Percentiles rank a stretch among this genome's conserved stretches.
Evolutionary conservation across 2,329 filamentous ascomycete genomes (phyloP).

Genomic region (Elsinoe arachidis): DNA sequence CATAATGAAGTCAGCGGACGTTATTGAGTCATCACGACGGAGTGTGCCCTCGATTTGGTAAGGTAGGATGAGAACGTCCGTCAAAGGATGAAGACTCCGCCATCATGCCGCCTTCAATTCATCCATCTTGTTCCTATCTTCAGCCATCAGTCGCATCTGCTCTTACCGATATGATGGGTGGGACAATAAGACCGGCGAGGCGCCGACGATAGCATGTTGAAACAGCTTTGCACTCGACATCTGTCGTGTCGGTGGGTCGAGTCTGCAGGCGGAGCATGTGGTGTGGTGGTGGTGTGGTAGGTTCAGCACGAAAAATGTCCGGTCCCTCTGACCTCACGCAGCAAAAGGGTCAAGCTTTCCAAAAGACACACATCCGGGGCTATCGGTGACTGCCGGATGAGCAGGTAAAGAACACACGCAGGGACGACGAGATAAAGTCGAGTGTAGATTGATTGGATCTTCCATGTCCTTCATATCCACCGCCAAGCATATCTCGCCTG

Average conservation of each 20-base stretch:
- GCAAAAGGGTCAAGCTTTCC: neutral
- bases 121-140: neutral
- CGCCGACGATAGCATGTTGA: neutral
- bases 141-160: neutral
- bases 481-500: slow-evolving; percentile 9
- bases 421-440: neutral
- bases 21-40: neutral
- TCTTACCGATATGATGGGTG: neutral
- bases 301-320: neutral
- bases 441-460: slow-evolving; percentile 7
- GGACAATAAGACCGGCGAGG: neutral
- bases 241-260: neutral
- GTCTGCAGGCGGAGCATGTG: neutral
- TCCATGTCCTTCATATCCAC: neutral
- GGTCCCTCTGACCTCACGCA: neutral
- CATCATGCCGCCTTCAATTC: no score
- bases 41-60: no score
- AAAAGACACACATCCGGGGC: neutral
- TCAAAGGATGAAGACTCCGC: no score
- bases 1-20: neutral
- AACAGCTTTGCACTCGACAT: neutral
- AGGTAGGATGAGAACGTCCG: no score
- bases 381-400: neutral
- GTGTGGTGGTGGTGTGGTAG: neutral
- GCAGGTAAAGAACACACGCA: slow-evolving; percentile 2